Percentiles rank a stretch among this genome's conserved stretches.
phyloP scores from a whole-genome alignment of 352 stramenopile genomes.

The Aphanomyces euteiches region DNA sequence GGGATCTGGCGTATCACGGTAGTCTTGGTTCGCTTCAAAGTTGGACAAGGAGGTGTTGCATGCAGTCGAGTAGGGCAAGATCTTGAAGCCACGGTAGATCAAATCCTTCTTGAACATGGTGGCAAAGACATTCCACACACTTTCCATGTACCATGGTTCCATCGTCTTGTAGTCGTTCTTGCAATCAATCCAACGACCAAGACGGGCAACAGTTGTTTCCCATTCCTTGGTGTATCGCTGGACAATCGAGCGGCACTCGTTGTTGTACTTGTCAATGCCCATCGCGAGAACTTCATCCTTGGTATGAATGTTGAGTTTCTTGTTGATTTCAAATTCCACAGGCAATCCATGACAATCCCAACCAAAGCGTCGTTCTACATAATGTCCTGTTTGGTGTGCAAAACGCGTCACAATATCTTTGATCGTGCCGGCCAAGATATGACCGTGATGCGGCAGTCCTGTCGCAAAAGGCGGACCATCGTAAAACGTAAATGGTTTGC shows the following conservation, averaged over 20 bases:
- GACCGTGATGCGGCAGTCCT: slow-evolving; percentile 97
- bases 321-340: slow-evolving; percentile 99
- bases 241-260: slow-evolving; percentile 96
- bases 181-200: slow-evolving; percentile 99
- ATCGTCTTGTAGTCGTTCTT: slow-evolving; percentile 99
- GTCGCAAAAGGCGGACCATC: slow-evolving; percentile 99
- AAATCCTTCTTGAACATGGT: slow-evolving; percentile 97
- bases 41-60: slow-evolving; percentile 98
- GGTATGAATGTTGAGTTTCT: slow-evolving; percentile 97
- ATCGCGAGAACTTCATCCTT: slow-evolving; percentile 97
- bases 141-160: slow-evolving; percentile 99
- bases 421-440: slow-evolving; percentile 98
- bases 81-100: slow-evolving; percentile 99
- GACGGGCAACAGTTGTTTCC: slow-evolving; percentile 95
- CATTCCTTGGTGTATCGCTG: slow-evolving; percentile 98
- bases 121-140: slow-evolving; percentile 99
- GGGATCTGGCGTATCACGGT: slow-evolving; percentile 98
- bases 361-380: slow-evolving; percentile 95
- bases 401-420: slow-evolving; percentile 99
- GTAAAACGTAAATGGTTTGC: slow-evolving; percentile 99
- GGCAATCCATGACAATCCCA: slow-evolving; percentile 99
- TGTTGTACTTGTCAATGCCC: slow-evolving; percentile 99
- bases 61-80: slow-evolving; percentile 98
- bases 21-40: slow-evolving; percentile 99
- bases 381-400: slow-evolving; percentile 96